Evolutionary conservation across 2,329 filamentous ascomycete species (phyloP).

Genomic region (Sporothrix pseudoabietina): DNA sequence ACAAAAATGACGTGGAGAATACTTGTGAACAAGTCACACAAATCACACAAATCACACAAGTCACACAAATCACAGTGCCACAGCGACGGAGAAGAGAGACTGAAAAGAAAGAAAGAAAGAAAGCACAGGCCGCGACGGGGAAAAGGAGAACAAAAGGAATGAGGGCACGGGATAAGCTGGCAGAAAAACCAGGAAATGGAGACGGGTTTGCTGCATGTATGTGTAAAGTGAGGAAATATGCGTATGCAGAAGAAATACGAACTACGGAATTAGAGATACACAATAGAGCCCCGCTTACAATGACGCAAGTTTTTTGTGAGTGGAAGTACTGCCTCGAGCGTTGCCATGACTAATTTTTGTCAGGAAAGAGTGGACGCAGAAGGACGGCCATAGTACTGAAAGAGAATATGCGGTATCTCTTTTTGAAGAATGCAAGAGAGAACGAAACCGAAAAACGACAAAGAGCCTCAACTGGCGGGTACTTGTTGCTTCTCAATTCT

Average conservation of each 20-base stretch:
- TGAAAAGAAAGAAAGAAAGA: neutral
- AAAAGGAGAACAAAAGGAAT: neutral
- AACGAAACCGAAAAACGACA: no score
- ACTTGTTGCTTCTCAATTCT: neutral
- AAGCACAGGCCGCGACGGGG: neutral
- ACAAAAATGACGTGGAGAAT: conserved; percentile 32
- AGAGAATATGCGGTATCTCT: neutral
- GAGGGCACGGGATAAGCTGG: neutral
- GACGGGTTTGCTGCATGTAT: neutral
- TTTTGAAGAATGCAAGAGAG: no score
- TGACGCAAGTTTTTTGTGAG: neutral
- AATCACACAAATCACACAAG: neutral
- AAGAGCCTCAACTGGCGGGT: no score
- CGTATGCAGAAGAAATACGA: neutral
- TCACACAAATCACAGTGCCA: neutral
- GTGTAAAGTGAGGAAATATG: conserved; percentile 1
- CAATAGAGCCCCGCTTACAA: conserved; percentile 5
- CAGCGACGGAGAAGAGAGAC: neutral
- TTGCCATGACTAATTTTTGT: neutral
- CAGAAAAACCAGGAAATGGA: neutral
- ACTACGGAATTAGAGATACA: neutral
- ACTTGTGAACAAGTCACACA: neutral
- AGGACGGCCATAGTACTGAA: neutral
- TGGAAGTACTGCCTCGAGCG: neutral
- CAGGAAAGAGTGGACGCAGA: neutral